Evolutionary conservation across 495 filamentous ascomycete species (phyloP).

Genomic region (Penicillium parvum): DNA sequence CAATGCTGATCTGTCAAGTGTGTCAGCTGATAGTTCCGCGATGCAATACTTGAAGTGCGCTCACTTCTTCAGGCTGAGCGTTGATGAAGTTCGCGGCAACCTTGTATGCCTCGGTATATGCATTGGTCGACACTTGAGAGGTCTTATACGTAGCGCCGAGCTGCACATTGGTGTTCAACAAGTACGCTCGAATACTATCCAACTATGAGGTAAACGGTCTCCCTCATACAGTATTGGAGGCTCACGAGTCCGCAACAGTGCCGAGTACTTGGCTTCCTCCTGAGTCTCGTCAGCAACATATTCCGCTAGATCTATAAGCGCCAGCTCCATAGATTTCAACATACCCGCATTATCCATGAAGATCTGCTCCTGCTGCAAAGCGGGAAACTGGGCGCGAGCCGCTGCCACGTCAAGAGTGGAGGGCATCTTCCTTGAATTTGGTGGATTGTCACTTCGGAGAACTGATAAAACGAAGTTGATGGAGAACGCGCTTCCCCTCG

Average conservation of each 20-base stretch:
- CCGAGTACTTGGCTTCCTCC: constrained; percentile 67
- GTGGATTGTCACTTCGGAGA: background rate
- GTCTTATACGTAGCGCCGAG: constrained; percentile 62
- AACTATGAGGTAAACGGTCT: background rate
- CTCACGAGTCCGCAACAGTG: constrained; percentile 60
- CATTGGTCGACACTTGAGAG: constrained; percentile 49
- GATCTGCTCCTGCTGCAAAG: constrained; percentile 58
- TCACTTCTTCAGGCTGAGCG: constrained; percentile 57
- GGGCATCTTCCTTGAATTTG: constrained; percentile 9
- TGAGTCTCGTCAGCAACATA: constrained; percentile 1
- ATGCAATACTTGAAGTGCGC: constrained; percentile 21
- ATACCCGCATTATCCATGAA: constrained; percentile 65
- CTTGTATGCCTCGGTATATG: constrained; percentile 50
- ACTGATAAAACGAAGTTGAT: background rate
- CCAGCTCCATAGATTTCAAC: background rate
- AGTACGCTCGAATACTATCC: constrained; percentile 58
- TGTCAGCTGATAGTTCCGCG: constrained; percentile 4
- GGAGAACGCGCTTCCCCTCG: background rate
- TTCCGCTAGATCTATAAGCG: background rate
- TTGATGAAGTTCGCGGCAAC: constrained; percentile 67
- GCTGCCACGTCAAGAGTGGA: constrained; percentile 46
- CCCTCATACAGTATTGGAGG: constrained; percentile 1
- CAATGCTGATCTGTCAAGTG: constrained; percentile 37
- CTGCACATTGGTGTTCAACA: constrained; percentile 66
- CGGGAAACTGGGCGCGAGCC: constrained; percentile 61